Base-by-base conservation (phyloP, 2,329 filamentous ascomycete genomes). In the Chalaropsis thielavioides region DNA sequence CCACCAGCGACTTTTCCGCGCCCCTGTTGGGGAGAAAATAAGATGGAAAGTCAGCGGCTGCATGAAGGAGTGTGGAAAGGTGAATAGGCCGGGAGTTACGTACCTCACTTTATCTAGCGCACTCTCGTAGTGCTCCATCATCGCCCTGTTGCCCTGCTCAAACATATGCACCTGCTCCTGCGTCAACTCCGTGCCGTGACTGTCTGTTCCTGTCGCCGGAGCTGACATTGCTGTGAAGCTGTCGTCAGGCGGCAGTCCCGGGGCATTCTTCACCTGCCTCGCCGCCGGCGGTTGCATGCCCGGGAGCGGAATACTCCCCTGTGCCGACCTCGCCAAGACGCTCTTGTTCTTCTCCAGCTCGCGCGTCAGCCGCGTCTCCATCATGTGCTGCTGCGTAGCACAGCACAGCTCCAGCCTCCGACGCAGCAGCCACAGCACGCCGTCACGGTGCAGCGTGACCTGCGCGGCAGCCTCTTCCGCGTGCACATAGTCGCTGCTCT, bases 81-180 rank as follows among this genome's bases (percentile, higher is more conserved):
- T 24, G 19, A 38, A 40, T 44, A 13, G n/a, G 3, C 15, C 11
- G 27, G 19, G 7, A 54, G 15, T 10, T 38, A 81, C 88, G 64
- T 82, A 95, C 89, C 88, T 89, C 69, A 97, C 90, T 81, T 97
- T 94, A 74, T 92, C 88, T 73, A 97, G 78, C n/a, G 89, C 91
- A 76, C 88, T 90, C 75, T 96, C 90, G 74, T 95, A 96, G 75
- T 96, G 89, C 74, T 88, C 89, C 70, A 97, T 80, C 86, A 99
- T 91, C 68, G 90, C 86, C 74, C 91, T 86, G 72, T 97, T 96
- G 72, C 95, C 92, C 75, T 90, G 83, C 70, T 92, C 92, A 76
- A 99, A 97, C 72, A 96, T 83, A 74, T 96, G 92, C 63, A 94
- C 78, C 75, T 97, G 92, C 72, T 96, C 91, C 24, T 85, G 80